phyloP scores from a whole-genome alignment of 1,284 basidiomycete genomes.

The Rhodotorula sp. region DNA sequence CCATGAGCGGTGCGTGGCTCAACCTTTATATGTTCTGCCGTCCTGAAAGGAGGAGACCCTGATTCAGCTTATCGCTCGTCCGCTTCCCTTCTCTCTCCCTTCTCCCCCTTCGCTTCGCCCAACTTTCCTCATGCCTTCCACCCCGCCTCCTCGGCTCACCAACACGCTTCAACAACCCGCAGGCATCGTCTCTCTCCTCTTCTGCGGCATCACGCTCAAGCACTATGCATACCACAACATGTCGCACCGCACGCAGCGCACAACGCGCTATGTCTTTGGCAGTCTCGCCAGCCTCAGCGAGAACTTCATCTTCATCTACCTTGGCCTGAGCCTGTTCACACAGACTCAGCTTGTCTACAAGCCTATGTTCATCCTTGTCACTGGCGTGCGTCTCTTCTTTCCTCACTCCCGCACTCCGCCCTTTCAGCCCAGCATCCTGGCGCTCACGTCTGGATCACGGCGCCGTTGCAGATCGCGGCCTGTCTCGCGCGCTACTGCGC shows the following conservation, averaged over 20 bases:
- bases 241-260: constrained; percentile 89
- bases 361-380: constrained; percentile 89
- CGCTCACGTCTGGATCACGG: no score
- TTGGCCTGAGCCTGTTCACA: constrained; percentile 92
- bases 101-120: background rate
- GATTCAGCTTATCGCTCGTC: no score
- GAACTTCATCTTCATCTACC: constrained; percentile 99
- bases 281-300: constrained; percentile 91
- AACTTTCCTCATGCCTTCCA: background rate
- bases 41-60: background rate
- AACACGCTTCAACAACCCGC: no score
- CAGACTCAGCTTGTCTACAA: constrained; percentile 85
- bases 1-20: constrained; percentile 80
- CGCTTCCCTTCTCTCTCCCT: no score
- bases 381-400: constrained; percentile 59
- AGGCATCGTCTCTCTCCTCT: constrained; percentile 93
- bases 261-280: constrained; percentile 93
- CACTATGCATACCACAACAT: constrained; percentile 99
- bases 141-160: background rate
- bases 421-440: no score
- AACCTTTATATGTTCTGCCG: no score
- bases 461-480: constrained; percentile 76
- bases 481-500: constrained; percentile 93
- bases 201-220: constrained; percentile 98
- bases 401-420: no score